Percentiles rank a stretch among this genome's conserved stretches.
These are phyloP conservation scores for Thelonectria blattea DNA, from an alignment of 2,329 filamentous ascomycete species.

Conservation along the genomic window DNA sequence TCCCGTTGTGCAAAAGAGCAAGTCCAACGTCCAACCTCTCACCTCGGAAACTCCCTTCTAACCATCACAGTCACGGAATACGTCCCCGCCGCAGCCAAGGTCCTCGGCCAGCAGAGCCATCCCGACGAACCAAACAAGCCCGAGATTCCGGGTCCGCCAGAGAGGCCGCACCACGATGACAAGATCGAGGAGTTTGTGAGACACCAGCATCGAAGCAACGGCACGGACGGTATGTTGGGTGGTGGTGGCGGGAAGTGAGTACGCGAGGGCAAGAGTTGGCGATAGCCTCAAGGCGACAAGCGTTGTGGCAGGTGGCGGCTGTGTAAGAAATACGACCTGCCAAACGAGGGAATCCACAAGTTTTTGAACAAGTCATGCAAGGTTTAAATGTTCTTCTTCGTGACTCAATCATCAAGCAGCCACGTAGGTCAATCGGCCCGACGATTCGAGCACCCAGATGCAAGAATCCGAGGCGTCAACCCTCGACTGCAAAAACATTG, in stretches of 20 bases:
- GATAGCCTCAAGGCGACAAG: neutral
- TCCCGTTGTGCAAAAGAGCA: constrained; percentile 53
- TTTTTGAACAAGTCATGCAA: neutral
- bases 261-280: neutral
- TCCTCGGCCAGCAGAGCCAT: constrained; percentile 46
- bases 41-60: neutral
- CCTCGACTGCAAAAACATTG: neutral
- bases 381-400: neutral
- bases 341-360: no score
- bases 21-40: neutral
- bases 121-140: constrained; percentile 28
- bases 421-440: neutral
- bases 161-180: constrained; percentile 52
- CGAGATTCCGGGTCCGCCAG: constrained; percentile 45
- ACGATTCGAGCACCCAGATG: neutral
- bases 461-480: neutral
- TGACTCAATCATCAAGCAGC: neutral
- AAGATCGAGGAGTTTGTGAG: constrained; percentile 60
- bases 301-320: no score
- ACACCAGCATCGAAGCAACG: constrained; percentile 58
- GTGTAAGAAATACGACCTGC: no score
- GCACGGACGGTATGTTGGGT: constrained; percentile 36
- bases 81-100: constrained; percentile 49
- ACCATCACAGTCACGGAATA: constrained; percentile 48
- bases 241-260: constrained; percentile 23